Base-by-base conservation (phyloP, 2,329 filamentous ascomycete species). In the Colletotrichum godetiae region DNA sequence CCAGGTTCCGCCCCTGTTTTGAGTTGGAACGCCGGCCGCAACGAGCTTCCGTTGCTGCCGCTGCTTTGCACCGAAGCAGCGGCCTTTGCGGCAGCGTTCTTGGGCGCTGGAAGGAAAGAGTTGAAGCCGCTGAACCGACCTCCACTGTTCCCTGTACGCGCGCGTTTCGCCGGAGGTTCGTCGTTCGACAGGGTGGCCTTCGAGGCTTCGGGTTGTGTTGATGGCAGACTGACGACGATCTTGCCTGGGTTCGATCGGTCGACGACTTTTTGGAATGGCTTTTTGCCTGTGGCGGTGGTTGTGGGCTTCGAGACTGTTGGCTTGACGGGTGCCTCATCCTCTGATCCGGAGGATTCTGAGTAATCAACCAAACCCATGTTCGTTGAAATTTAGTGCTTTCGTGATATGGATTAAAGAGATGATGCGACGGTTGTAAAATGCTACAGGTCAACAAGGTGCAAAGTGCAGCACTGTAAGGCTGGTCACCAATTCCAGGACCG, bases 1-100 rank as follows among this genome's bases (percentile, higher is more conserved):
- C 93, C 95, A 27, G 95, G 94, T 69, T 93, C 91, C 8, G 94
- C 91, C 27, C 94, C 95, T 10, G 95, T 98, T 86, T 94, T 97
- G 73, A 98, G 81, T 78, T 90, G 94, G 63, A 97, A 76, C 4
- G 58, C 58, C 1, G 74, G 74, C 12, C 72, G 61, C 24, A 66
- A 60, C 19, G 74, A 60, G 71, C 69, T 73, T 61, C 70, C 74
- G 78, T 80, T 76, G 78, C 77, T 75, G 78, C 80, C 76, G 78
- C 77, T 62, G 77, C 82, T 61, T 59, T 76, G 80, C 10, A 81
- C 79, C 2, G 80, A 76, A 13, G 82, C 78, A 63, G 82, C 80
- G 19, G 80, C 73, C 76, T 84, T 80, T 64, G 81, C 84, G 19
- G 84, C 84, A n/a, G 84, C 79, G 74, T 88, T 88, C 80, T 98